Evolutionary conservation across 23 red algal species (phyloP).

Genomic region (Agarophyton chilense): DNA sequence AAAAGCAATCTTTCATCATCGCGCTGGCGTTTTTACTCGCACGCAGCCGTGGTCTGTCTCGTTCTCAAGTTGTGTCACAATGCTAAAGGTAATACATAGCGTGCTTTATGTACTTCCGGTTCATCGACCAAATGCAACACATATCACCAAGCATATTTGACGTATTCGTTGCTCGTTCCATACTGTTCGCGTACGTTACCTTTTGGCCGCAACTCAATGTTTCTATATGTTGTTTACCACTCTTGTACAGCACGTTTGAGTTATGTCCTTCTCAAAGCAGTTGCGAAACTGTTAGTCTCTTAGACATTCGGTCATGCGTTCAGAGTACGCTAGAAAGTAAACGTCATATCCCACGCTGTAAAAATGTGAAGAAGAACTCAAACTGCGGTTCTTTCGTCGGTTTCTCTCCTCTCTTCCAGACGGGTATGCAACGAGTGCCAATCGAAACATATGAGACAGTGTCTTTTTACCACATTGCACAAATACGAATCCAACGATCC

Average conservation of each 20-base stretch:
- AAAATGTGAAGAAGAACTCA: not conserved
- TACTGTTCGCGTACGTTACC: not conserved
- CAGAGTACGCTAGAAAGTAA: constrained; percentile 1
- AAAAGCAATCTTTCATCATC: constrained; percentile 1
- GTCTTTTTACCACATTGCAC: too few species aligned
- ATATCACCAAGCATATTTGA: not conserved
- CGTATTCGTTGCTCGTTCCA: not conserved
- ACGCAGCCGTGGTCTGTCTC: not conserved
- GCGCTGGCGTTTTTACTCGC: constrained; percentile 4
- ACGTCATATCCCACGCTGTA: not conserved
- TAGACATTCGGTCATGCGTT: constrained; percentile 14
- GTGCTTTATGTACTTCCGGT: not conserved
- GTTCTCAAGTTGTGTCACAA: not conserved
- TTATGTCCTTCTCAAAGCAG: not conserved
- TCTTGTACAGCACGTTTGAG: not conserved
- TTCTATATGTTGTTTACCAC: not conserved
- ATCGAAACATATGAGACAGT: too few species aligned
- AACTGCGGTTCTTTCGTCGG: not conserved
- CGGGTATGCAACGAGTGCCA: too few species aligned
- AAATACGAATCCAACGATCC: too few species aligned
- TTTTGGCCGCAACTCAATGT: not conserved
- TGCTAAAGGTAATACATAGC: not conserved
- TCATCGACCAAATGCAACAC: not conserved
- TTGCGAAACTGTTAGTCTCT: not conserved
- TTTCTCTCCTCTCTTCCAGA: too few species aligned